A percentile compares a stretch with the other conserved stretches of the same genome.
These are phyloP conservation scores for Elongisporangium anandrum DNA, from an alignment of 352 stramenopile genomes.

Conservation along the genomic window DNA sequence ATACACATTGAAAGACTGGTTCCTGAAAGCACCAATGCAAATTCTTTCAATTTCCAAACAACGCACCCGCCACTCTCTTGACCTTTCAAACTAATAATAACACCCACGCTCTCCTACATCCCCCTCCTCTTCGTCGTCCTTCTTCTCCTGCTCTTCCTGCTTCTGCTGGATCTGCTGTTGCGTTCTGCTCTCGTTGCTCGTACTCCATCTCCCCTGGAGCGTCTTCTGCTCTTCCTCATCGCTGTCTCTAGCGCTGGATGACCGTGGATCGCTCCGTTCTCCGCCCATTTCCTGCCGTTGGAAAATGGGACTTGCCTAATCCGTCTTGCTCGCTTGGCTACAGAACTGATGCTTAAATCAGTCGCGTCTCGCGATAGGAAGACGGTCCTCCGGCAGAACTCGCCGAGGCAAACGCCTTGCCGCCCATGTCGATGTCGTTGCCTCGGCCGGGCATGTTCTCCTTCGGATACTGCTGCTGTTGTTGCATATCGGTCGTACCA, in stretches of 20 bases:
- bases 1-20: too few relatives aligned
- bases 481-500: slow-evolving; percentile 2
- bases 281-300: background rate
- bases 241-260: background rate
- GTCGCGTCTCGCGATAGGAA: slow-evolving; percentile 8
- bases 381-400: slow-evolving; percentile 3
- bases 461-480: slow-evolving; percentile 10
- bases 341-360: too few relatives aligned
- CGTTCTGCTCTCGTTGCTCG: background rate
- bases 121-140: too few relatives aligned
- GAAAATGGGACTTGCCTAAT: background rate
- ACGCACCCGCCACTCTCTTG: background rate
- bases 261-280: background rate
- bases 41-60: background rate
- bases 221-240: background rate
- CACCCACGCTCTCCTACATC: background rate
- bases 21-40: background rate
- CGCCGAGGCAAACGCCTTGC: slow-evolving; percentile 4
- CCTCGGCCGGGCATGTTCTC: background rate
- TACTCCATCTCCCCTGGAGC: background rate
- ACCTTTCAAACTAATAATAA: slow-evolving; percentile 4
- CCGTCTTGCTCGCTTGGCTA: background rate
- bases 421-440: slow-evolving; percentile 3
- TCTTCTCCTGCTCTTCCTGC: too few relatives aligned
- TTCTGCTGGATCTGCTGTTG: too few relatives aligned